Evolutionary conservation across 208 protist species (phyloP).

Genomic region (Wallacemonas collosoma): DNA sequence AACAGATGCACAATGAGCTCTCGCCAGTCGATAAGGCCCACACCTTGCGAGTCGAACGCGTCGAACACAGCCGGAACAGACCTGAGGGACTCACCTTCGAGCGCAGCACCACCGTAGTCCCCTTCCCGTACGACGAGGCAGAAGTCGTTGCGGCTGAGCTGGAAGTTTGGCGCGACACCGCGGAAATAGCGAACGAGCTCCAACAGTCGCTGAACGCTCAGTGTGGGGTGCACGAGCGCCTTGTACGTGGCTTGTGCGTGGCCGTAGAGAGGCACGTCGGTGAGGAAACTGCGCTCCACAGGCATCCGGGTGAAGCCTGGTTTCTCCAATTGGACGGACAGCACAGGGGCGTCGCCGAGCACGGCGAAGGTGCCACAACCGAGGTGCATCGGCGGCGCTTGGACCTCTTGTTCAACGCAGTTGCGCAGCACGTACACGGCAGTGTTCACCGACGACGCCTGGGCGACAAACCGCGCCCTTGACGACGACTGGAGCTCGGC

Average conservation of each 20-base stretch:
- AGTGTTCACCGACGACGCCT: conserved; percentile 80
- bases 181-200: conserved; percentile 67
- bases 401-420: conserved; percentile 73
- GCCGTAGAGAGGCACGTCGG: conserved; percentile 59
- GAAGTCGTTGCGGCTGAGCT: conserved; percentile 65
- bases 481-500: conserved; percentile 27
- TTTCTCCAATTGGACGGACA: background rate
- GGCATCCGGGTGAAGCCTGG: background rate
- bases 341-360: background rate
- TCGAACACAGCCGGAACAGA: conserved; percentile 58
- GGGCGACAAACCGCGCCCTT: conserved; percentile 24
- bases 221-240: conserved; percentile 56
- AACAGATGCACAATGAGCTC: conserved; percentile 85
- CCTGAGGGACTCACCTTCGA: conserved; percentile 23
- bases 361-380: conserved; percentile 83
- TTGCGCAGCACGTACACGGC: conserved; percentile 78
- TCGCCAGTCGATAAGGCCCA: conserved; percentile 83
- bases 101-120: conserved; percentile 61
- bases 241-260: conserved; percentile 22
- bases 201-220: conserved; percentile 54
- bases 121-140: conserved; percentile 46
- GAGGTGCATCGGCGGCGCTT: conserved; percentile 67
- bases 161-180: conserved; percentile 70
- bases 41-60: conserved; percentile 56
- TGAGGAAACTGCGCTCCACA: conserved; percentile 55